Percentiles rank a stretch among this genome's conserved stretches.
Evolutionary conservation across 306 rosid genomes (phyloP).

Genomic region (Vigna radiata): DNA sequence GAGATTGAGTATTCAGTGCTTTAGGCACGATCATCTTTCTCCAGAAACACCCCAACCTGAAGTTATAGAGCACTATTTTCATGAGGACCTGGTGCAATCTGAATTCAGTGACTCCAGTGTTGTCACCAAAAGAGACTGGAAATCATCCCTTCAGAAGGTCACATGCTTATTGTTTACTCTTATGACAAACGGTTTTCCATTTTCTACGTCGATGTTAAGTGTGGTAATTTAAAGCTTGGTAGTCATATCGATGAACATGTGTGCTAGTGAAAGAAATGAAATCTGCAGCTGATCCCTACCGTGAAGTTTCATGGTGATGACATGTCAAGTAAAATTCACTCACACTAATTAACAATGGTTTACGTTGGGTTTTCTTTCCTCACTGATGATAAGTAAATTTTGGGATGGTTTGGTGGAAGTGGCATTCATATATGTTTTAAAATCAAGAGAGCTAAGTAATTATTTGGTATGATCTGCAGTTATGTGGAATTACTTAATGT

Average conservation of each 20-base stretch:
- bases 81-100: conserved; percentile 58
- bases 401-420: conserved; percentile 16
- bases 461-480: not conserved
- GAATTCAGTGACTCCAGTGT: conserved; percentile 54
- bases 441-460: conserved; percentile 26
- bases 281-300: conserved; percentile 7
- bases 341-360: conserved; percentile 5
- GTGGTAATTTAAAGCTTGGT: conserved; percentile 17
- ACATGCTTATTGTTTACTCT: conserved; percentile 25
- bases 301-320: not conserved
- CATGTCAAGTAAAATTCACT: conserved; percentile 24
- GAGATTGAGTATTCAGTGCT: conserved; percentile 77
- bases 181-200: not conserved
- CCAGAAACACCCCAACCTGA: conserved; percentile 70
- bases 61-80: conserved; percentile 51
- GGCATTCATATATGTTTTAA: not conserved
- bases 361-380: conserved; percentile 26
- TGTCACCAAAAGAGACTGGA: conserved; percentile 54
- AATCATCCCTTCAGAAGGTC: conserved; percentile 58
- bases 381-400: conserved; percentile 9
- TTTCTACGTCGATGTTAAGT: not conserved
- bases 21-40: conserved; percentile 69
- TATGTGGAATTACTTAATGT: conserved; percentile 1
- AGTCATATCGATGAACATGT: not conserved
- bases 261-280: conserved; percentile 23